Conservation (phyloP, 2,329 filamentous ascomycete genomes). For the Aspergillus sp. region DNA sequence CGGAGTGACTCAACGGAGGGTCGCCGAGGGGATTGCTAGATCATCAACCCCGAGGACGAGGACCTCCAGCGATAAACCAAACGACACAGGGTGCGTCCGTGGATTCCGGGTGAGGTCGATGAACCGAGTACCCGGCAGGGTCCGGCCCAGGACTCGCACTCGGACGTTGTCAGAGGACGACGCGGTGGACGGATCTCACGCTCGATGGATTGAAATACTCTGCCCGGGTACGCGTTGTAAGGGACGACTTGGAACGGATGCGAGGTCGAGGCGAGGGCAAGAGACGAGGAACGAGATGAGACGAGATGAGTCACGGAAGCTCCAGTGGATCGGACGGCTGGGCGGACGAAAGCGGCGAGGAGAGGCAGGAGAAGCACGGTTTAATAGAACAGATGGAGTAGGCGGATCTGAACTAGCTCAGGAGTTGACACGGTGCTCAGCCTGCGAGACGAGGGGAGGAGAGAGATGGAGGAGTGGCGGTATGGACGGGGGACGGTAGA, state of each 20-base stretch:
- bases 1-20: conserved; percentile 21
- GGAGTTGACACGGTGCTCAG: conserved; percentile 6
- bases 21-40: conserved; percentile 14
- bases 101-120: conserved; percentile 10
- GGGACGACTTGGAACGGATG: conserved; percentile 3
- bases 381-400: conserved; percentile 9
- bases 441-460: conserved; percentile 3
- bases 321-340: conserved; percentile 10
- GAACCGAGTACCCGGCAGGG: conserved; percentile 15
- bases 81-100: too few relatives aligned
- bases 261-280: conserved; percentile 4
- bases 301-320: conserved; percentile 15
- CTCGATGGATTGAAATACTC: too few relatives aligned
- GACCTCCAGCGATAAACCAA: too few relatives aligned
- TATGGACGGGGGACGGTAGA: conserved; percentile 5
- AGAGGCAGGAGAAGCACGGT: conserved; percentile 8
- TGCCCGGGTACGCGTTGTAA: too few relatives aligned
- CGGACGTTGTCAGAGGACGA: conserved; percentile 4
- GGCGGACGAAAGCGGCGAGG: conserved; percentile 5
- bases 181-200: too few relatives aligned
- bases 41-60: conserved; percentile 16
- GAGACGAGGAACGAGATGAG: conserved; percentile 1
- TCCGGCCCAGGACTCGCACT: conserved; percentile 10
- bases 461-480: conserved; percentile 4
- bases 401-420: conserved; percentile 3